phyloP scores from a whole-genome alignment of 306 rosid genomes.

The Cajanus cajan region DNA sequence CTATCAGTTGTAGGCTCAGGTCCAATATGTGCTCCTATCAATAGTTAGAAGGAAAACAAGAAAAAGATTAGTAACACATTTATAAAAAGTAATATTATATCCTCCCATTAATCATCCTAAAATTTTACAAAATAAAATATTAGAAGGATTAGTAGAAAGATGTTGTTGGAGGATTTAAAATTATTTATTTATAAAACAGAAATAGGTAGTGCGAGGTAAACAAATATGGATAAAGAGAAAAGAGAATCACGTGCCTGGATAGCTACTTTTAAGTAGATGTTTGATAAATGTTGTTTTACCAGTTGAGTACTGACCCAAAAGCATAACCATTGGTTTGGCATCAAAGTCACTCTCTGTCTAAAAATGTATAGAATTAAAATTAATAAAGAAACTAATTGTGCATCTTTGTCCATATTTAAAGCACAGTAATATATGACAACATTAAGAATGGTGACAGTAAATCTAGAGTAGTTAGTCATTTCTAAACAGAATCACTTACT shows the following conservation, averaged over 20 bases:
- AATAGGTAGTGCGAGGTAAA: not conserved
- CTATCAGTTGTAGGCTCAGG: slow-evolving; percentile 98
- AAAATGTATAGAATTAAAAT: slow-evolving; percentile 21
- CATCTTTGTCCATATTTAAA: not conserved
- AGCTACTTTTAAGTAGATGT: slow-evolving; percentile 73
- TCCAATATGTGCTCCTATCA: slow-evolving; percentile 91
- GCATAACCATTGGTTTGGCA: slow-evolving; percentile 98
- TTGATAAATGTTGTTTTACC: slow-evolving; percentile 95
- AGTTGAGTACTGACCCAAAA: slow-evolving; percentile 95
- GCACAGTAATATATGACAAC: not conserved
- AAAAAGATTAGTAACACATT: slow-evolving; percentile 17
- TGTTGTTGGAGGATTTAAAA: not conserved
- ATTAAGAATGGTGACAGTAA: slow-evolving; percentile 3
- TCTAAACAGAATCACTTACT: slow-evolving; percentile 28
- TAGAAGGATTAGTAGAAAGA: not conserved
- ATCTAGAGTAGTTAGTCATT: not conserved
- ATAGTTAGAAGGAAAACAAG: slow-evolving; percentile 22
- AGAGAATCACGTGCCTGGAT: slow-evolving; percentile 70
- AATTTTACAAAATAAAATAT: not conserved
- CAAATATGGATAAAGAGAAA: slow-evolving; percentile 13
- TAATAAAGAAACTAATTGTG: slow-evolving; percentile 5
- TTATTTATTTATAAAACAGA: not conserved
- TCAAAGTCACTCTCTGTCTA: slow-evolving; percentile 91
- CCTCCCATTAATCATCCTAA: not conserved
- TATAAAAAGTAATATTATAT: not conserved